A percentile compares a stretch with the other conserved stretches of the same genome.
Conservation (phyloP, 2,329 filamentous ascomycete genomes). For the Phyllosticta paracitricarpa region DNA sequence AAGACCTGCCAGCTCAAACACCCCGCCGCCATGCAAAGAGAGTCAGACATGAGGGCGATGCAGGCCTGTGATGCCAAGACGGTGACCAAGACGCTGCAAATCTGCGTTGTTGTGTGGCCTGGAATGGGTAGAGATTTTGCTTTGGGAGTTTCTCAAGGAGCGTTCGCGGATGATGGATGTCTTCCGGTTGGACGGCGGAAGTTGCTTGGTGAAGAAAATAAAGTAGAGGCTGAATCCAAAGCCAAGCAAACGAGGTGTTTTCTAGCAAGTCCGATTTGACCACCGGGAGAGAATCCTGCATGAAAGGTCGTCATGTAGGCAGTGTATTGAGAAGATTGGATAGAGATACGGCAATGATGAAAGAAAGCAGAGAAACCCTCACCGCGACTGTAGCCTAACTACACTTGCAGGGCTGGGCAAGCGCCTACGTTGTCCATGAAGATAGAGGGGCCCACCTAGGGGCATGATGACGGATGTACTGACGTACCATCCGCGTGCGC, state of each 20-base stretch:
- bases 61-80: background rate
- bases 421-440: background rate
- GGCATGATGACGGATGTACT: background rate
- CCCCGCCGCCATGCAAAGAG: background rate
- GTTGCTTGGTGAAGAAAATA: background rate
- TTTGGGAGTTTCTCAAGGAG: background rate
- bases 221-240: background rate
- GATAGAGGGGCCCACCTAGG: background rate
- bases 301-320: background rate
- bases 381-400: background rate
- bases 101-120: background rate
- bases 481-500: background rate
- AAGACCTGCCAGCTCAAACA: background rate
- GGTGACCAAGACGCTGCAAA: background rate
- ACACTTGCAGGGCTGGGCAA: background rate
- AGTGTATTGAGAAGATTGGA: background rate
- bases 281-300: background rate
- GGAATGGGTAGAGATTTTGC: background rate
- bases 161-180: background rate
- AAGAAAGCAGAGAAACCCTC: background rate
- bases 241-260: background rate
- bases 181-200: background rate
- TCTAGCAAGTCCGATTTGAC: background rate
- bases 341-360: background rate
- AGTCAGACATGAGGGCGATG: background rate